Conservation (phyloP, 2,329 filamentous ascomycete species). For the Setomelanomma holmii region DNA sequence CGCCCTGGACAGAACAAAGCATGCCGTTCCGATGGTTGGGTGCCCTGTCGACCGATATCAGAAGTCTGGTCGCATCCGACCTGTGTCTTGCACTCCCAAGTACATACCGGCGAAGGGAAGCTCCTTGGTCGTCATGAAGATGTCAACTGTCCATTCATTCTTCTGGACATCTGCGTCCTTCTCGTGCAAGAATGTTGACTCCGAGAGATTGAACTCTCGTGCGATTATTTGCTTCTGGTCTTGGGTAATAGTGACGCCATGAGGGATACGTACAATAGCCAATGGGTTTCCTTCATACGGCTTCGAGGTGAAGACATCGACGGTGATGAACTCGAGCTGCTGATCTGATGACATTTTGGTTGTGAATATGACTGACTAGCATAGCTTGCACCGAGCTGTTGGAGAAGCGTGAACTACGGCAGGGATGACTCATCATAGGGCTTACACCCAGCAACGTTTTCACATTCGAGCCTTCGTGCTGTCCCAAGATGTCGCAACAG, state of each 20-base stretch:
- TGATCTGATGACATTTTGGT: slow-evolving; percentile 21
- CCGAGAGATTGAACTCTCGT: slow-evolving; percentile 65
- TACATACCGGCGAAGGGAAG: slow-evolving; percentile 59
- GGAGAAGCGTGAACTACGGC: not conserved
- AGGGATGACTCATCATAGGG: slow-evolving; percentile 4
- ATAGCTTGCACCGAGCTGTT: not conserved
- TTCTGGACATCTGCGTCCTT: slow-evolving; percentile 21
- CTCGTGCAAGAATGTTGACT: slow-evolving; percentile 63
- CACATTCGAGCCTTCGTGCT: not conserved
- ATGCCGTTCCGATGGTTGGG: slow-evolving; percentile 63
- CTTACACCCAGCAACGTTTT: not conserved
- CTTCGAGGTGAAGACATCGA: slow-evolving; percentile 59
- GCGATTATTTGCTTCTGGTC: slow-evolving; percentile 62
- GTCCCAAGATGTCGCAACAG: too few species aligned
- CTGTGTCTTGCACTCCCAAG: too few species aligned
- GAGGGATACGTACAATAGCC: slow-evolving; percentile 60
- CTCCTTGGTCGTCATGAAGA: slow-evolving; percentile 60
- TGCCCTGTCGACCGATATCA: slow-evolving; percentile 46
- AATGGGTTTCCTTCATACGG: slow-evolving; percentile 62
- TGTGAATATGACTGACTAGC: not conserved
- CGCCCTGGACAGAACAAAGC: slow-evolving; percentile 51
- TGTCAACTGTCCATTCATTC: slow-evolving; percentile 57
- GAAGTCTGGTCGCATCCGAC: not conserved
- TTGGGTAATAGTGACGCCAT: slow-evolving; percentile 49
- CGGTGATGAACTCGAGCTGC: slow-evolving; percentile 46